These are phyloP conservation scores for Heliamphora pulchella DNA, from an alignment of 179 eudicot species.

Conservation along the genomic window DNA sequence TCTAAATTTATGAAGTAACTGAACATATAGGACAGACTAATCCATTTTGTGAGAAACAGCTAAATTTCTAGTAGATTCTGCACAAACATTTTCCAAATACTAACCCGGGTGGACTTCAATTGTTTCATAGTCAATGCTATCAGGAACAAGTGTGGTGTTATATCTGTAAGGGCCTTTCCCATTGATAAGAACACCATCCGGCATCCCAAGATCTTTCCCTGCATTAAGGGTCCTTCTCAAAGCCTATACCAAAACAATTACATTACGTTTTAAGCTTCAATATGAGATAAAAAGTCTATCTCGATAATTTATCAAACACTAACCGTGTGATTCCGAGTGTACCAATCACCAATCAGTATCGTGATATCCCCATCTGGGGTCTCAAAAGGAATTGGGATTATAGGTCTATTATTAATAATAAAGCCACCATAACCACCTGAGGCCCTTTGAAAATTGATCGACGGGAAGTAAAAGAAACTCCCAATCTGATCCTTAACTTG, in stretches of 20 bases:
- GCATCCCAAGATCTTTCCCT: constrained; percentile 62
- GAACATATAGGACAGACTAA: too few species aligned
- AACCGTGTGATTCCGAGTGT: constrained; percentile 70
- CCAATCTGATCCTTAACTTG: constrained; percentile 93
- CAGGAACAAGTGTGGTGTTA: constrained; percentile 53
- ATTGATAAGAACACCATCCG: constrained; percentile 64
- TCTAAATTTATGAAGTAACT: background rate
- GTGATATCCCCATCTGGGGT: constrained; percentile 61
- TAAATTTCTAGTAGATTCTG: too few species aligned
- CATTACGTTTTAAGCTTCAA: background rate
- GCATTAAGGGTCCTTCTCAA: constrained; percentile 55
- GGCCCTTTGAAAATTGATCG: constrained; percentile 70
- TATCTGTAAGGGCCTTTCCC: constrained; percentile 71
- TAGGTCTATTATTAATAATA: constrained; percentile 44
- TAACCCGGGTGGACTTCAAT: constrained; percentile 60
- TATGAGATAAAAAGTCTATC: background rate
- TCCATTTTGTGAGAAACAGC: background rate
- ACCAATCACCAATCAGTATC: constrained; percentile 81
- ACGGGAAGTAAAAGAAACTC: constrained; percentile 85
- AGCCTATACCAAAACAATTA: constrained; percentile 31
- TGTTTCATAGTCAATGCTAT: constrained; percentile 55
- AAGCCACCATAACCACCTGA: constrained; percentile 74
- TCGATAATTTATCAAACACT: constrained; percentile 18
- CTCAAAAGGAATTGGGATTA: constrained; percentile 74
- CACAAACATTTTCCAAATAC: background rate